Conservation (phyloP, 176 grass and related monocot genomes). For the Puya raimondii region DNA sequence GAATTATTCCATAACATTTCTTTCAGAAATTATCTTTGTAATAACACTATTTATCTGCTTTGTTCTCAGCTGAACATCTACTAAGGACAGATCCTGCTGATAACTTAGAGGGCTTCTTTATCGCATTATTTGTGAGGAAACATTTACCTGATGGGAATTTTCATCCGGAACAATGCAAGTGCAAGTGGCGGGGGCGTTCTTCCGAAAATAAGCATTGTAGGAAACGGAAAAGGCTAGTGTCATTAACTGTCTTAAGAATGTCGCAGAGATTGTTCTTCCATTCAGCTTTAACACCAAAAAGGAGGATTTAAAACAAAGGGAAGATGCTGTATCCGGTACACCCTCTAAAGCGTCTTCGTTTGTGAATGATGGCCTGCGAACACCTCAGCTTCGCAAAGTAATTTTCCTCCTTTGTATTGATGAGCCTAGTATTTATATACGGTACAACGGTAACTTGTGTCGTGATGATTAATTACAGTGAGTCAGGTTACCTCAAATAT, state of each 20-base stretch:
- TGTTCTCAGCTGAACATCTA: conserved; percentile 49
- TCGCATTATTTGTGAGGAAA: conserved; percentile 69
- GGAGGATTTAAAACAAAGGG: background rate
- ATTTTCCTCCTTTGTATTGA: no score
- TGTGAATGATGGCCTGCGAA: no score
- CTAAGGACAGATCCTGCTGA: conserved; percentile 72
- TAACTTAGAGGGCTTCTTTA: conserved; percentile 81
- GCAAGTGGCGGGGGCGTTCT: background rate
- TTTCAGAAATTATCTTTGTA: background rate
- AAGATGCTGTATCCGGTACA: no score
- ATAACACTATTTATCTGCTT: background rate
- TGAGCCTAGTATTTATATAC: no score
- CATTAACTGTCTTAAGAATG: conserved; percentile 35
- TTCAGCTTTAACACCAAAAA: conserved; percentile 11
- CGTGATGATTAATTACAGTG: no score
- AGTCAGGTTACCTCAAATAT: no score
- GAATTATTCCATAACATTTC: background rate
- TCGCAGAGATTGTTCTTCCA: conserved; percentile 41
- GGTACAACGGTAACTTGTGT: no score
- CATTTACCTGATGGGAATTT: background rate
- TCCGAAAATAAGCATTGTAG: background rate
- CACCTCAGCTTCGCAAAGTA: no score
- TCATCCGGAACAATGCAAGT: background rate
- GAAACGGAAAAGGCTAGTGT: conserved; percentile 12
- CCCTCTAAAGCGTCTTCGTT: no score